Evolutionary conservation across 1,139 yeast genomes (phyloP), one percentile per base, ranked within the genome.

Genomic region (Zygoascus hellenicus): DNA sequence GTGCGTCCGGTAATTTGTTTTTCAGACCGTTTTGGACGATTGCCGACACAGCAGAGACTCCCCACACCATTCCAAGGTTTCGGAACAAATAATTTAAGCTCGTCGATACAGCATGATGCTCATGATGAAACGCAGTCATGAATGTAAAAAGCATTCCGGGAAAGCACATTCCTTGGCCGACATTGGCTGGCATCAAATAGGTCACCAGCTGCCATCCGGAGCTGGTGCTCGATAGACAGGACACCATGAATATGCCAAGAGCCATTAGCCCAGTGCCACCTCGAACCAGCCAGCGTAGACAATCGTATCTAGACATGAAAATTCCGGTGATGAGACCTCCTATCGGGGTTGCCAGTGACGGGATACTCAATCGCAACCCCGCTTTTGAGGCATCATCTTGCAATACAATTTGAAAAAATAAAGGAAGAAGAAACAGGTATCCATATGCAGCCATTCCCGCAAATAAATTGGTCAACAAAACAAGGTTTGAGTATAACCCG

Each of bases 21-120:
- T 37, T 28, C 5, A 48, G 46, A 11, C 34, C 42, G 22, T 36
- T 46, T 36, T 50, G 51, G 5, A 50, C 43, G 17, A 50, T 42
- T n/a, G 51, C 42, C 13, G 53, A 48, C n/a, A 37, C 41, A 1
- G 46, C 46, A 1, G 53, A 48, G 4, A 50, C 51, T 7, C 53
- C 53, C 51, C 51, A 50, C 16, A 48, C 53, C 17, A 42, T 28
- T 9, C 53, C 53, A n/a, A 50, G 11, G 13, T 47, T 39, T 35
- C 53, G 31, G 36, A 48, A 48, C 10, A 50, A 42, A 37, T 50
- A 50, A 15, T 39, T 31, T 13, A 48, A 35, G 2, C 51, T 43
- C 5, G 53, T 50, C 9, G 53, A 37, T 2, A 47, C 30, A 5
- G 53, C 53, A 13, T 50, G 53, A 6, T 40, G 28, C n/a, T 48